A percentile compares a stretch with the other conserved stretches of the same genome.
Conservation (phyloP, 1,284 basidiomycete species). For the Abortiporus biennis region DNA sequence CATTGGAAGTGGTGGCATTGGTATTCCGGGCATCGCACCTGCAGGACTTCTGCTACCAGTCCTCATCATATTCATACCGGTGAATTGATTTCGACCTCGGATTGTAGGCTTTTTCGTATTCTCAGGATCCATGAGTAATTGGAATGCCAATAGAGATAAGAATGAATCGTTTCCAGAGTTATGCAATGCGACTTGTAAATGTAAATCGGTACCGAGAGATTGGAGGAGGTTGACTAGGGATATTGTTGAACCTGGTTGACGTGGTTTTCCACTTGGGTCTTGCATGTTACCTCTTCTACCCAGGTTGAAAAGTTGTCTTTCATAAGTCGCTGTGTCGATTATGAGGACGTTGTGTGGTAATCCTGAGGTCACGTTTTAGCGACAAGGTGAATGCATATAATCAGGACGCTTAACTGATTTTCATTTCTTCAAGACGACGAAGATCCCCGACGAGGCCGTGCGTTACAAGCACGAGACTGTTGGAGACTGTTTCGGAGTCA, state of each 20-base stretch:
- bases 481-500: conserved; percentile 68
- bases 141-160: conserved; percentile 54
- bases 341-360: conserved; percentile 70
- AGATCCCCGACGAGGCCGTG: conserved; percentile 56
- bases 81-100: conserved; percentile 12
- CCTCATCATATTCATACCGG: conserved; percentile 13
- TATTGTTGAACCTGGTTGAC: conserved; percentile 41
- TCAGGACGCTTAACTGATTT: conserved; percentile 55
- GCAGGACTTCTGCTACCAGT: conserved; percentile 18
- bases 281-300: conserved; percentile 55
- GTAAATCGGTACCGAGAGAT: conserved; percentile 39
- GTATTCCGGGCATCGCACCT: conserved; percentile 13
- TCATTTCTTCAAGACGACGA: conserved; percentile 63
- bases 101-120: conserved; percentile 23
- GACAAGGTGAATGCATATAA: background rate
- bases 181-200: conserved; percentile 39
- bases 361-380: conserved; percentile 31
- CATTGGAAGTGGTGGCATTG: conserved; percentile 13
- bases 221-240: conserved; percentile 50
- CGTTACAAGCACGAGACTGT: conserved; percentile 71
- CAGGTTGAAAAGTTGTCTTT: conserved; percentile 49
- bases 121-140: conserved; percentile 53
- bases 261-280: conserved; percentile 47
- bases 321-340: conserved; percentile 60
- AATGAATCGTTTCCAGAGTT: conserved; percentile 74